A percentile compares a stretch with the other conserved stretches of the same genome.
Conservation (phyloP, 331 rosid species). For the Cydonia oblonga region DNA sequence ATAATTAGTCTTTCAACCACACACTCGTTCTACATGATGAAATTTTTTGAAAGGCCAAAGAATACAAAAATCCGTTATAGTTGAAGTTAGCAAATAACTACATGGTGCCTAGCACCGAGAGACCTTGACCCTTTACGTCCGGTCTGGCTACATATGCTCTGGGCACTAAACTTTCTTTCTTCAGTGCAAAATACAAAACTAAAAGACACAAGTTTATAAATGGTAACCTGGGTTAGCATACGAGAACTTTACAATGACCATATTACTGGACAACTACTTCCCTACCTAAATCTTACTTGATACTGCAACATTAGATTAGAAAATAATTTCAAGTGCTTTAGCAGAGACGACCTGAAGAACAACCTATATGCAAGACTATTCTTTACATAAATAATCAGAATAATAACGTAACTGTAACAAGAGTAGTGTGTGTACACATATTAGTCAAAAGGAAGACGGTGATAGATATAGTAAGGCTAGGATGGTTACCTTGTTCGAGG, state of each 20-base stretch:
- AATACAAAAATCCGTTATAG: no score
- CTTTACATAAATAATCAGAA: neutral
- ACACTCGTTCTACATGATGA: neutral
- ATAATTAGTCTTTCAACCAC: neutral
- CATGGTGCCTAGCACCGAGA: no score
- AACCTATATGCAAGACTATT: neutral
- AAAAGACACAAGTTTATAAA: neutral
- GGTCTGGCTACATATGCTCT: no score
- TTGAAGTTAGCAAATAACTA: no score
- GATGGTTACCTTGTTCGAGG: slow-evolving; percentile 67
- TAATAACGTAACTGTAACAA: neutral
- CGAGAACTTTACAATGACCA: no score
- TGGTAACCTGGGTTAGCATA: neutral
- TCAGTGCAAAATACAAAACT: neutral
- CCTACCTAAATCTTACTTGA: neutral
- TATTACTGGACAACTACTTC: neutral
- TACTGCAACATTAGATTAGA: neutral
- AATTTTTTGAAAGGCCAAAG: neutral
- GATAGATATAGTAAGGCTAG: neutral
- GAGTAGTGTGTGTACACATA: neutral
- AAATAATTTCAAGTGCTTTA: neutral
- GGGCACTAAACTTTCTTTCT: neutral
- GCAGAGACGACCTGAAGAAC: neutral
- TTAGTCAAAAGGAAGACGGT: neutral
- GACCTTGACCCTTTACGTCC: no score